phyloP scores from a whole-genome alignment of 106 monocot genomes.

The Vanilla planifolia region DNA sequence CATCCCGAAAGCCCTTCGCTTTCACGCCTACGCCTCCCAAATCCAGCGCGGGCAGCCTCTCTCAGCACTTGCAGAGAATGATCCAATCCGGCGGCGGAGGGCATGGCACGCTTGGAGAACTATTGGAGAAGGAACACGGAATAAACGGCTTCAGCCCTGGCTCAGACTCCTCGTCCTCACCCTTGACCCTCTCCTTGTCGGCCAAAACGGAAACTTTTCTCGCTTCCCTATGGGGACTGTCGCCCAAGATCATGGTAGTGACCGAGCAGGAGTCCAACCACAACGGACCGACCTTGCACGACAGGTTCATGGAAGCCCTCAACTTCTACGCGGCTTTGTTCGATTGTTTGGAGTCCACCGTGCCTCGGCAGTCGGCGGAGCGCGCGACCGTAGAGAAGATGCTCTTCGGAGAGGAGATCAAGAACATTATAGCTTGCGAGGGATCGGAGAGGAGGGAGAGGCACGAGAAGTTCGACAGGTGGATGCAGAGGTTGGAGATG shows the following conservation, averaged over 20 bases:
- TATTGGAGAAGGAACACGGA: constrained; percentile 27
- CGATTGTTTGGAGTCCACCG: constrained; percentile 72
- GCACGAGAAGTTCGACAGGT: constrained; percentile 63
- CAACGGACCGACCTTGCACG: constrained; percentile 39
- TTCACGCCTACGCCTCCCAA: not conserved
- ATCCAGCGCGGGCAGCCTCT: too few relatives aligned
- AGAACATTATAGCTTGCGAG: constrained; percentile 56
- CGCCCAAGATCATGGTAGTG: constrained; percentile 73
- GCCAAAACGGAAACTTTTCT: constrained; percentile 45
- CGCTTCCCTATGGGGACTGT: constrained; percentile 33
- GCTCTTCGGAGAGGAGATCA: constrained; percentile 69
- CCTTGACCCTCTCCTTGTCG: constrained; percentile 2
- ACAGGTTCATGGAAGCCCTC: constrained; percentile 76
- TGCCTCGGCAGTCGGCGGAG: constrained; percentile 25
- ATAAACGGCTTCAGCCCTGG: too few relatives aligned
- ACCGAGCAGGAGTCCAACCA: constrained; percentile 83
- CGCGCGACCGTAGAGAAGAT: constrained; percentile 45
- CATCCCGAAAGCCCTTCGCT: not conserved
- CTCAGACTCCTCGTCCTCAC: constrained; percentile 30
- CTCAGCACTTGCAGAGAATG: too few relatives aligned
- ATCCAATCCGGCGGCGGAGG: too few relatives aligned
- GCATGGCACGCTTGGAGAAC: constrained; percentile 16
- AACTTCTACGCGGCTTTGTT: constrained; percentile 93
- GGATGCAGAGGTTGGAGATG: constrained; percentile 37
- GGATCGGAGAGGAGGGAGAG: constrained; percentile 65